Evolutionary conservation across 2,329 filamentous ascomycete genomes (phyloP), one percentile per base, ranked within the genome.

Genomic region (Hypoxylon sp.): DNA sequence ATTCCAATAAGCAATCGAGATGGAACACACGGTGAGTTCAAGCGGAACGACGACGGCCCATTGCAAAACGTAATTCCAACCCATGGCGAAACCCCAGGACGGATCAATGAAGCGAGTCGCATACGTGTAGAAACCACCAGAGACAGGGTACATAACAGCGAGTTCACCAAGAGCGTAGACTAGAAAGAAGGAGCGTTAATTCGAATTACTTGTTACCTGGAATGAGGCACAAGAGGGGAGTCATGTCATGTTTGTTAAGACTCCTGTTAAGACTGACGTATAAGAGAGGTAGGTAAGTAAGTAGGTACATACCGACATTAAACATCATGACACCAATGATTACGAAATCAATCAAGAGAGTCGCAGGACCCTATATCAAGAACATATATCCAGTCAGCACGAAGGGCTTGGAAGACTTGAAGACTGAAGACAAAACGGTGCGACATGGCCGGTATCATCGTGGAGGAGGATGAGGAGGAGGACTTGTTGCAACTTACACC

Each of bases 301-400:
- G 29, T 31, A 9, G 2, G 29, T 31, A 73, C 74, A 63, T 74
- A 80, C 79, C 79, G 51, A 88, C 87, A 71, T 87, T 86, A 74
- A 88, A 86, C 78, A 89, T 86, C 86, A 89, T 88, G 72, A 86
- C 66, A 75, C 87, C 87, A 63, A 88, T 85, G 63, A 88, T 86
- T 14, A 84, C 64, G 72, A 88, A 89, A 60, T 84, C 82, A 52
- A 85, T 77, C 13, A 85, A 73, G 8, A 85, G 73, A 51, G 80
- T 81, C 1, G 76, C 83, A 26, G 83, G 83, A 14, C 81, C 81
- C 80, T 81, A 35, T 69, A 35, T 69, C 26, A 44, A 44, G 11
- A 51, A 3, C 3, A 42, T 19, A 8, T 3, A 9, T 19, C 3
- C 14, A 24, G 61, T 68, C 50, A 72, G 64, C 62, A 22, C 24